Evolutionary conservation across 2,329 filamentous ascomycete genomes (phyloP), one percentile per base, ranked within the genome.

Genomic region (Didymella glomerata): DNA sequence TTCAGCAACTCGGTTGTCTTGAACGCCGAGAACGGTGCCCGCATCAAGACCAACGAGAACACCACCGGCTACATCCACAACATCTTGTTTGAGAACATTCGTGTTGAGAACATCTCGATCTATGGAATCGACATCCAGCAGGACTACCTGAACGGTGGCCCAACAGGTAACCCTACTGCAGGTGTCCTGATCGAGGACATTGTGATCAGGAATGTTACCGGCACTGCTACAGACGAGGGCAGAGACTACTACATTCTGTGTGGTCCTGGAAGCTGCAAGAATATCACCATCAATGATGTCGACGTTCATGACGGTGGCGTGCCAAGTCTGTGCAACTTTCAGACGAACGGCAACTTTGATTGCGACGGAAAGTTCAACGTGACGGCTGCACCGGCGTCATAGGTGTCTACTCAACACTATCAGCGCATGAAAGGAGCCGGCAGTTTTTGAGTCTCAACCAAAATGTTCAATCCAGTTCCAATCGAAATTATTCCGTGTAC

Each of bases 31-130:
- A 86, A 86, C 70, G 85, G 84, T 51, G 78, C 85, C 44, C 84
- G 85, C 58, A 82, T 88, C 76, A 88, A 88, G 79, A 84, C 83
- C 6, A 80, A 83, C 24, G 80, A 76, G 46, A 81, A 77, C 50
- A 80, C 79, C 3, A 86, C 82, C 0, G 86, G 85, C 36, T 76
- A 76, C 7, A 83, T 88, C 52, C 75, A 71, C 30, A 80, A 79
- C 57, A 65, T 84, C 49, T 77, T 77, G 11, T 84, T 81, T 71
- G 71, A 76, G 59, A 80, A 82, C 65, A 83, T 84, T 57, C 74
- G 71, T 3, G 66, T 84, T 24, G 73, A 71, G 34, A 76, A 77
- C 46, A 82, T 83, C 61, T 70, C 74, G 25, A 78, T 78, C 59
- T 83, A 84, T 63, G 82, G 82, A 10, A 82, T 85, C 55, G 81